Conservation (phyloP, 352 stramenopile species). For the Stephanocyclus meneghinianus region DNA sequence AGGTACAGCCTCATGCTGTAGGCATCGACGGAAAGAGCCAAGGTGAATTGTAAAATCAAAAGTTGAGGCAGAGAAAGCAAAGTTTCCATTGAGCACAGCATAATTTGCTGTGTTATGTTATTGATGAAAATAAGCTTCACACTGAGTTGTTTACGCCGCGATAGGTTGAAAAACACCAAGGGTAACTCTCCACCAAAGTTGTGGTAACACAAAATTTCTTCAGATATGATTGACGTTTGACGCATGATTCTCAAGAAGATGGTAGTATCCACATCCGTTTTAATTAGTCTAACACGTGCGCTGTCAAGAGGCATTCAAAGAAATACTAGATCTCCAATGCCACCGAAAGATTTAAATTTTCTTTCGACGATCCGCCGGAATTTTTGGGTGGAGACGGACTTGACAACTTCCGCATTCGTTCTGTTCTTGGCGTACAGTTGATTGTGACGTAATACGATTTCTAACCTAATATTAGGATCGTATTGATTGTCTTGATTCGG, state of each 20-base stretch:
- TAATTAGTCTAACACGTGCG: no score
- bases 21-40: neutral
- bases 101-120: no score
- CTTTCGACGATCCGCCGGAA: neutral
- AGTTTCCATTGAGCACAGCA: no score
- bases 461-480: neutral
- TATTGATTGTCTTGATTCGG: neutral
- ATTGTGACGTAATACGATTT: neutral
- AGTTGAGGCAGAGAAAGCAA: no score
- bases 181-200: no score
- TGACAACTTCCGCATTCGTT: neutral
- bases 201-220: no score
- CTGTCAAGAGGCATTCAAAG: neutral
- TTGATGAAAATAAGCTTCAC: no score
- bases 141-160: no score
- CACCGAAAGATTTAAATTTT: neutral
- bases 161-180: no score
- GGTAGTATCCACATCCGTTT: no score
- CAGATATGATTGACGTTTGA: no score
- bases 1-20: neutral
- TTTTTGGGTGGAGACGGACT: neutral
- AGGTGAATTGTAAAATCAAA: constrained; percentile 1
- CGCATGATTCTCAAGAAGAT: no score
- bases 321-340: neutral
- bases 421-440: neutral